Conservation (phyloP, 2,329 filamentous ascomycete genomes). For the Ascochyta lentis region DNA sequence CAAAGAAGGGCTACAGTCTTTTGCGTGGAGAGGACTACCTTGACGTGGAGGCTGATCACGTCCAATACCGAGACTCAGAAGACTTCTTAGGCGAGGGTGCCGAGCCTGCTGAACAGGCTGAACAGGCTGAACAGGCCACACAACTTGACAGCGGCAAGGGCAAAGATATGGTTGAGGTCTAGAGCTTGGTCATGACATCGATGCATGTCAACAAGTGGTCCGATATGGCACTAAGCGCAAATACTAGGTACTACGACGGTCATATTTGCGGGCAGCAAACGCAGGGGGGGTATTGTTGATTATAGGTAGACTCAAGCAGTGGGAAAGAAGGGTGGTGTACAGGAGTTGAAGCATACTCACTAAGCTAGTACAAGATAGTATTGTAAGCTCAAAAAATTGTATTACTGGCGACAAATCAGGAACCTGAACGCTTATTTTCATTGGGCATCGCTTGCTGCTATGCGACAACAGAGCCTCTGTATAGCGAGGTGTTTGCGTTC, state of each 20-base stretch:
- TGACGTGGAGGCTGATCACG: slow-evolving; percentile 10
- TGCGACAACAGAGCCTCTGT: too few relatives aligned
- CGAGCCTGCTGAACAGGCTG: slow-evolving; percentile 1
- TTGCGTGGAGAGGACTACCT: slow-evolving; percentile 16
- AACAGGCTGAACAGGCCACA: not conserved
- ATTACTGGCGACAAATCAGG: too few relatives aligned
- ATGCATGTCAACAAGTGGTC: not conserved
- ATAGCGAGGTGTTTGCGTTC: too few relatives aligned
- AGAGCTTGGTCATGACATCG: not conserved
- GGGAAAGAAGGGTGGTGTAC: too few relatives aligned
- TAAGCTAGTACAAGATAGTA: too few relatives aligned
- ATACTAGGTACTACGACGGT: not conserved
- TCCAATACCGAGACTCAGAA: slow-evolving; percentile 15
- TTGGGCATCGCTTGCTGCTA: too few relatives aligned
- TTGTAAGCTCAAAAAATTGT: too few relatives aligned
- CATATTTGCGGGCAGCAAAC: not conserved
- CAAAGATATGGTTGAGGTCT: not conserved
- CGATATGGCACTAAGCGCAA: not conserved
- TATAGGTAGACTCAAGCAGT: too few relatives aligned
- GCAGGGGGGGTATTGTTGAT: too few relatives aligned
- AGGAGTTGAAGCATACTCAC: too few relatives aligned
- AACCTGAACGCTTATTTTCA: too few relatives aligned
- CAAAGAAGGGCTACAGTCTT: slow-evolving; percentile 17
- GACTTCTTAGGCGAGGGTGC: slow-evolving; percentile 15
- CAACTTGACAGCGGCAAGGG: slow-evolving; percentile 1